Base-by-base conservation (phyloP, 2,329 filamentous ascomycete genomes). In the Ophiosphaerella korrae region DNA sequence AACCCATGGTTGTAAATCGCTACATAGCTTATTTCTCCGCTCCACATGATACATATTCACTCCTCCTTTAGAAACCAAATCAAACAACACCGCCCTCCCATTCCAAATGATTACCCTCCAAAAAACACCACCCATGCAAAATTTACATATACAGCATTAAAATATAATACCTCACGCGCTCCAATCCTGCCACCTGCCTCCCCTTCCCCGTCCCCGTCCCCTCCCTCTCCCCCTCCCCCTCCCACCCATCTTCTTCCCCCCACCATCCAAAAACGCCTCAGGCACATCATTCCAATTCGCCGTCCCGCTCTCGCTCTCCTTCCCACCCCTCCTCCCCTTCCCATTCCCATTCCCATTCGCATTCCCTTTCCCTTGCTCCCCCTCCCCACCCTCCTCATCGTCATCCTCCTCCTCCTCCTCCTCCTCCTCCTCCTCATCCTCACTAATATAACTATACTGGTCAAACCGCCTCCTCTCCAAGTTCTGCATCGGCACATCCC, bases 211-310 rank as follows among this genome's bases (percentile, higher is more conserved):
- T 63, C 57, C 52, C 62, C 50, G 66, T 67, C 2, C 45, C 34
- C 18, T 67, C 64, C 7, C 58, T 57, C n/a, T 52, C 42, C 24
- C 57, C 60, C 59, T 63, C 57, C 52, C 62, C 50, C 67, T 67
- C 2, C 45, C 35, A 38, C 57, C 3, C 26, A 8, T 66, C 41
- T 64, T 58, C 42, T 70, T 66, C 18, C 63, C 63, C 26, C 64
- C 56, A 3, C 61, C 53, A 21, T 65, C 53, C 9, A 73, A 24
- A 38, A 78, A 77, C 14, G 77, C 78, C 5, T 78, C 77, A 12
- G 78, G 78, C 4, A 80, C 66, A 50, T 80, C 78, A 47, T 80
- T 80, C 78, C 78, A 80, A 45, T 78, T 75, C 37, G 64, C 66
- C 8, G 71, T 76, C 6, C 26, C 11, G 3, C 8, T 5, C 70